These are phyloP conservation scores for Arthrobotrys entomopaga DNA, from an alignment of 2,329 filamentous ascomycete genomes.

Conservation along the genomic window DNA sequence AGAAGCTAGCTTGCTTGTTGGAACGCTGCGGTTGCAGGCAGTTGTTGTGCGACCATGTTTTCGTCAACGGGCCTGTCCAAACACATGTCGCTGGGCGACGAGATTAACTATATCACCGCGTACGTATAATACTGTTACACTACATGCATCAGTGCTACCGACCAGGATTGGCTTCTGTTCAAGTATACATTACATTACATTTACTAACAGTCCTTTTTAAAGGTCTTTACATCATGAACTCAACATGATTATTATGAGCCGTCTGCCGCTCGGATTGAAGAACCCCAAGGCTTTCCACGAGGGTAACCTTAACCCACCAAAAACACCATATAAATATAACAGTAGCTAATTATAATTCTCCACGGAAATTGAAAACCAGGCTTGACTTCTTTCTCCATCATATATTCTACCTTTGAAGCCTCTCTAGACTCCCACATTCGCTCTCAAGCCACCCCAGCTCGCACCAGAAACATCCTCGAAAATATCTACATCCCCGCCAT, in stretches of 20 bases:
- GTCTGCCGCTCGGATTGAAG: constrained; percentile 51
- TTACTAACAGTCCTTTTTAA: neutral
- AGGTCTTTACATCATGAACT: constrained; percentile 53
- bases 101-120: constrained; percentile 53
- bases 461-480: constrained; percentile 46
- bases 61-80: constrained; percentile 17
- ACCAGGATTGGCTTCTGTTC: neutral
- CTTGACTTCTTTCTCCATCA: constrained; percentile 44
- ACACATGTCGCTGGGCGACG: constrained; percentile 44
- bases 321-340: constrained; percentile 1
- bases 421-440: constrained; percentile 48
- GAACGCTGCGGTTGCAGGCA: neutral
- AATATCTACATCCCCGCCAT: constrained; percentile 49
- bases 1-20: no score
- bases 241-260: constrained; percentile 55
- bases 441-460: constrained; percentile 27
- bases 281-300: constrained; percentile 52
- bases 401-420: constrained; percentile 45
- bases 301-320: constrained; percentile 6
- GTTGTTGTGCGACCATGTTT: constrained; percentile 23
- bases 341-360: no score
- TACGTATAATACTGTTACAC: constrained; percentile 34
- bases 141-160: neutral
- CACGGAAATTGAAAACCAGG: neutral
- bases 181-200: neutral